These are phyloP conservation scores for Apium graveolens DNA, from an alignment of 129 eudicot genomes.

Conservation along the genomic window DNA sequence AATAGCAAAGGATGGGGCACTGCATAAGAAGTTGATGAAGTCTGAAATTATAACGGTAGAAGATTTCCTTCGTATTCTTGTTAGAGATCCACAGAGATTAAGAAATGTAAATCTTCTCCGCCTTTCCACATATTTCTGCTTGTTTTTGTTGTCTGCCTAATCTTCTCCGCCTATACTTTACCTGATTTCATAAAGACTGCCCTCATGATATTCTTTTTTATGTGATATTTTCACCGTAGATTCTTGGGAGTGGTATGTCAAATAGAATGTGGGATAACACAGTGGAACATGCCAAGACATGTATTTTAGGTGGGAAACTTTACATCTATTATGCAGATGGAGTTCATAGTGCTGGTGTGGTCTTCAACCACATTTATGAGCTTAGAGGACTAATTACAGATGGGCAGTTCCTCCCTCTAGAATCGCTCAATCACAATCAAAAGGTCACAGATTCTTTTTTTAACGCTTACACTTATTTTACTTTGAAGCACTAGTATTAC, in stretches of 20 bases:
- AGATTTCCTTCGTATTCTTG: constrained; percentile 52
- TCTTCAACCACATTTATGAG: constrained; percentile 48
- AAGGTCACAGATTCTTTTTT: constrained; percentile 25
- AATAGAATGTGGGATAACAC: constrained; percentile 52
- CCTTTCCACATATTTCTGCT: constrained; percentile 2
- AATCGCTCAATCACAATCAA: constrained; percentile 42
- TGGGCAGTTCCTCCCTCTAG: constrained; percentile 45
- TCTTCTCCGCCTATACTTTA: not conserved
- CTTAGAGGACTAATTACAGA: constrained; percentile 47
- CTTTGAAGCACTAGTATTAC: not conserved
- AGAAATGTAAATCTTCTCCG: constrained; percentile 28
- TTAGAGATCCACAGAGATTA: constrained; percentile 38
- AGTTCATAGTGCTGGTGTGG: constrained; percentile 38
- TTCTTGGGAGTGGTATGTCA: constrained; percentile 50
- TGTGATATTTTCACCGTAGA: constrained; percentile 14
- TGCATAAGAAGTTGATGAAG: constrained; percentile 45
- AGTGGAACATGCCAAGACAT: constrained; percentile 48
- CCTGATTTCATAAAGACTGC: not conserved
- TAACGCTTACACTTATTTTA: not conserved
- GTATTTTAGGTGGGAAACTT: constrained; percentile 46
- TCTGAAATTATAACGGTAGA: constrained; percentile 41
- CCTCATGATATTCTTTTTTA: not conserved
- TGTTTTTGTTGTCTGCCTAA: not conserved
- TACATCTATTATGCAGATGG: constrained; percentile 45
- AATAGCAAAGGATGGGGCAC: constrained; percentile 51